Evolutionary conservation across 2,329 filamentous ascomycete genomes (phyloP), one percentile per base, ranked within the genome.

Genomic region (Albophoma yamanashiensis): DNA sequence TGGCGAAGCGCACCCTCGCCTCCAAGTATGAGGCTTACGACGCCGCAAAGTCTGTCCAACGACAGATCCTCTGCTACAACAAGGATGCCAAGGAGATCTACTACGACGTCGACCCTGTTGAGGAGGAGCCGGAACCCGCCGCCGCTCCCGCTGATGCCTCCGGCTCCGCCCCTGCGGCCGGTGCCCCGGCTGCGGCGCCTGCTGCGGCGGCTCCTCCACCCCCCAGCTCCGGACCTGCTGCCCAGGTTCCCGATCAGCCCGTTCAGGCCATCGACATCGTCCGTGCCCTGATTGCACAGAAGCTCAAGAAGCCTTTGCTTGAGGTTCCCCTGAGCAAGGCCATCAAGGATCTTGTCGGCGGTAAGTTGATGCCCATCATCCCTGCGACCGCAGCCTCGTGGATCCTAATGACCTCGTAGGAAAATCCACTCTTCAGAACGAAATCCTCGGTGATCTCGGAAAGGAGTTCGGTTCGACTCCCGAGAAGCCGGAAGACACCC

Each of bases 51-150:
- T 97, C 93, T 9, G 88, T 97, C 52, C 92, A 97, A 78, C 87
- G 94, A 74, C 93, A 97, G 76, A 97, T 99, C 73, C 85, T 99
- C 60, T 97, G 94, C 82, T 99, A 97, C 81, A 97, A 96, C 82
- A 99, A 99, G 77, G 94, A 99, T 72, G 89, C 92, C 60, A 97
- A 97, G 75, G 94, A 99, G 76, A 99, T 99, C 66, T 99, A 99
- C 81, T 99, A 99, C 76, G 93, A 97, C 72, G 92, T 96, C 53
- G 94, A 99, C 71, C 94, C 94, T 0, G 81, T 96, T 38, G 91
- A 95, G 70, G 94, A 99, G 61, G 94, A 97, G 75, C 83, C 89
- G 55, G 88, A 89, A 70, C 79, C 87, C 15, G 76, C 81, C 31
- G 71, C 76, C 63, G 73, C 80, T 7, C 73, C 81, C 4, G 70